Evolutionary conservation across 2,329 filamentous ascomycete genomes (phyloP).

Genomic region (Pleoardoris graminearum): DNA sequence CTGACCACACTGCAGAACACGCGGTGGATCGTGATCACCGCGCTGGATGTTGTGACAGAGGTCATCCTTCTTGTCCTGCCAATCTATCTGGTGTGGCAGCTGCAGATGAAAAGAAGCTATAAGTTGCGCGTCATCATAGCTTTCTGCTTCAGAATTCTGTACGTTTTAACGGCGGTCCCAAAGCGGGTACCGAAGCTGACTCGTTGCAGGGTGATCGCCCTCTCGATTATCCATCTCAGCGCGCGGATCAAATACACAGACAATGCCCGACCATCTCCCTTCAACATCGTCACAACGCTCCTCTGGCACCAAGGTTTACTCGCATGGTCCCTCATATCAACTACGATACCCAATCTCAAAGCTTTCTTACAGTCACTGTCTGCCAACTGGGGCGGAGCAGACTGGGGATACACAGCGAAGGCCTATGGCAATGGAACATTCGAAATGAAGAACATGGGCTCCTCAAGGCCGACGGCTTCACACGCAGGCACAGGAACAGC

Average conservation of each 20-base stretch:
- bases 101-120: slow-evolving; percentile 20
- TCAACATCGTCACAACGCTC: slow-evolving; percentile 4
- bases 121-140: slow-evolving; percentile 24
- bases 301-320: slow-evolving; percentile 17
- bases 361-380: slow-evolving; percentile 20
- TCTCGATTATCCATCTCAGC: slow-evolving; percentile 17
- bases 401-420: slow-evolving; percentile 11
- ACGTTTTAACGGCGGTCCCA: background rate
- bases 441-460: slow-evolving; percentile 12
- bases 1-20: slow-evolving; percentile 5
- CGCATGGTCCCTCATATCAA: slow-evolving; percentile 21
- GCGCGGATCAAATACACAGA: slow-evolving; percentile 12
- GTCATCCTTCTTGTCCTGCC: slow-evolving; percentile 12
- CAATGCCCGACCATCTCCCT: background rate
- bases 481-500: background rate
- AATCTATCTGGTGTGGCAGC: slow-evolving; percentile 19
- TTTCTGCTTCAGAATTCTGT: slow-evolving; percentile 21
- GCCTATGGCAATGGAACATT: slow-evolving; percentile 14
- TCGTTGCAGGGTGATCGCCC: slow-evolving; percentile 8
- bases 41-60: slow-evolving; percentile 19
- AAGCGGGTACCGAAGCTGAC: slow-evolving; percentile 3
- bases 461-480: background rate
- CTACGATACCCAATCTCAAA: slow-evolving; percentile 21
- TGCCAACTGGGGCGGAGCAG: slow-evolving; percentile 14
- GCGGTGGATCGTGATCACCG: slow-evolving; percentile 14